Percentiles rank a stretch among this genome's conserved stretches.
Evolutionary conservation across 129 eudicot species (phyloP).

Genomic region (Gnaphalium uliginosum): DNA sequence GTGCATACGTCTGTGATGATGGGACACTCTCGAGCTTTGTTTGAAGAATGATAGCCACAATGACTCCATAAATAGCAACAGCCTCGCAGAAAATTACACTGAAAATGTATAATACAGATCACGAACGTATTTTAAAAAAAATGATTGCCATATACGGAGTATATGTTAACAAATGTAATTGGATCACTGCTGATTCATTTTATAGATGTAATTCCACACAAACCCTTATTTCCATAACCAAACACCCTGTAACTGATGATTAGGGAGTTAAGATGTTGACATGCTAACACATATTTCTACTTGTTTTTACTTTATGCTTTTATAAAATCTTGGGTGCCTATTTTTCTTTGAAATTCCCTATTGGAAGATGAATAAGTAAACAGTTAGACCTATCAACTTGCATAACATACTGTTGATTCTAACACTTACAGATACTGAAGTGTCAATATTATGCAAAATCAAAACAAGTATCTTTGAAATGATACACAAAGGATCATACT

Average conservation of each 20-base stretch:
- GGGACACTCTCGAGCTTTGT: constrained; percentile 96
- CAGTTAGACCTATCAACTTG: neutral
- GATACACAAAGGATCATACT: constrained; percentile 3
- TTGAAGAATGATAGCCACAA: constrained; percentile 95
- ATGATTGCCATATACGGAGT: neutral
- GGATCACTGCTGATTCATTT: neutral
- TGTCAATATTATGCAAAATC: neutral
- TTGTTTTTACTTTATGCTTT: neutral
- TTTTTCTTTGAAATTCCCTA: neutral
- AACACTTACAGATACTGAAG: constrained; percentile 8
- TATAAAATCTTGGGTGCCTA: neutral
- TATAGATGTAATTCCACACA: constrained; percentile 1
- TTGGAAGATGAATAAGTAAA: neutral
- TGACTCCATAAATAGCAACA: constrained; percentile 97
- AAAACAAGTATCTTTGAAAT: neutral
- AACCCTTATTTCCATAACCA: neutral
- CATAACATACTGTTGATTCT: neutral
- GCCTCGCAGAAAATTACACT: constrained; percentile 99
- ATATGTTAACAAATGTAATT: neutral
- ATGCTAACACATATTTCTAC: neutral
- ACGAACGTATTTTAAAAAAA: neutral
- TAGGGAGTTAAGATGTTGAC: neutral
- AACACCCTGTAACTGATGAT: constrained; percentile 5
- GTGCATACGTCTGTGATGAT: constrained; percentile 60
- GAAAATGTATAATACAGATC: constrained; percentile 20